These are phyloP conservation scores for Fusarium equiseti DNA, from an alignment of 2,329 filamentous ascomycete species.

Conservation along the genomic window DNA sequence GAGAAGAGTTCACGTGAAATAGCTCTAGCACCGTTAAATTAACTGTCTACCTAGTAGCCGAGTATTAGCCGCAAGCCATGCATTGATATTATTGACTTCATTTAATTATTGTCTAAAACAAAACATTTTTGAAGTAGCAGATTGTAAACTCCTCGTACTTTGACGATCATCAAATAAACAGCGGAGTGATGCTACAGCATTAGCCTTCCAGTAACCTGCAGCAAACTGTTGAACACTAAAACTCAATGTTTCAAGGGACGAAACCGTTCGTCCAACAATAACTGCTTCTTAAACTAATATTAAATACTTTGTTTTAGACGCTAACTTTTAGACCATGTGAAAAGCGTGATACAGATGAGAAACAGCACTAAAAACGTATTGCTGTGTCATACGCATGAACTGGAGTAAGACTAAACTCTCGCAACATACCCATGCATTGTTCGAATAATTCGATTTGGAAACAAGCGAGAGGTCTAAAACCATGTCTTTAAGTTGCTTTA, in stretches of 20 bases:
- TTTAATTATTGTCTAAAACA: slow-evolving; percentile 5
- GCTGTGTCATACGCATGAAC: neutral
- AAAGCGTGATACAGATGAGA: slow-evolving; percentile 4
- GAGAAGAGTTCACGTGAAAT: slow-evolving; percentile 45
- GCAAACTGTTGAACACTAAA: slow-evolving; percentile 1
- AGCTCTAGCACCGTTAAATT: slow-evolving; percentile 5
- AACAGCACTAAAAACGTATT: slow-evolving; percentile 1
- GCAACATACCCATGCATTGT: neutral
- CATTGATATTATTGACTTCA: neutral
- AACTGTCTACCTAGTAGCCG: slow-evolving; percentile 14
- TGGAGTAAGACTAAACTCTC: neutral
- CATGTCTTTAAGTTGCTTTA: neutral
- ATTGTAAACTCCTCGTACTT: neutral
- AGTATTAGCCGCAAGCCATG: slow-evolving; percentile 40
- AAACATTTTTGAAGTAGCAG: neutral
- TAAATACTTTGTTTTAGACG: too few relatives aligned
- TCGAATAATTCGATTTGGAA: neutral
- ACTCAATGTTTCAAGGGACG: neutral
- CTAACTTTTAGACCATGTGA: neutral
- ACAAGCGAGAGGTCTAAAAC: neutral
- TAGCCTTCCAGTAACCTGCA: neutral
- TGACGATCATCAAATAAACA: neutral
- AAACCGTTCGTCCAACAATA: neutral
- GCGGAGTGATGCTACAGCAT: neutral
- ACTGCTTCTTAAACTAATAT: neutral